Evolutionary conservation across 768 basidiomycete genomes (phyloP), one percentile per base, ranked within the genome.

Genomic region (Termitomyces heimii): DNA sequence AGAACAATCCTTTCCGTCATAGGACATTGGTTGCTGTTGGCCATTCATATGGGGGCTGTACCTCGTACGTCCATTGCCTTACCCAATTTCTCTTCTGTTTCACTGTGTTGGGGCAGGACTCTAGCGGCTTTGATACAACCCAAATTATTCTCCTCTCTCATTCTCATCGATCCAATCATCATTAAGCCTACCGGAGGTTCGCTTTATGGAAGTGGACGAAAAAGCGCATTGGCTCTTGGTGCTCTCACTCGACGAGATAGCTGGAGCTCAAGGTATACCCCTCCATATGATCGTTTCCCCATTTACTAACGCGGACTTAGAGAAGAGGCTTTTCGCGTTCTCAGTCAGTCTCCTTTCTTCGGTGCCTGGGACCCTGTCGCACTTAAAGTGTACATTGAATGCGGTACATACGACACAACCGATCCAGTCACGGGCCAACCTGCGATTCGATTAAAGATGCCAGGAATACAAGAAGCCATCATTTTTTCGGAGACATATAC

Each of bases 41-140:
- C 0, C 94, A 97, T 66, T 94, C 92, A 0, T 85, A 91, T 50
- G 91, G 94, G 24, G 94, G 89, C 2, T 86, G 85, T 65, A 83
- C 84, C 2, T 78, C 83, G 85, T 92, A 65, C 65, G 89, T 76
- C 35, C 20, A 10, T 26, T 10, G 54, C 13, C 58, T 22, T 29
- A 29, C 22, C 50, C 28, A 3, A 26, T 28, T 18, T 2, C 7
- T 31, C 29, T 14, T 32, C 40, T 37, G 48, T 50, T 22, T 46
- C 24, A 28, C 37, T 10, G 47, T 53, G 10, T 31, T 24, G 10
- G 20, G 45, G 3, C 22, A 55, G 34, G 22, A 67, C 81, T 20
- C 79, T 84, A 37, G 89, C 84, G 1, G 88, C 89, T 2, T 63
- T 85, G 26, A 75, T 79, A 39, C 73, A 75, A 56, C 91, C 92